These are phyloP conservation scores for Talaromyces sp. DNA, from an alignment of 2,329 filamentous ascomycete species.

Conservation along the genomic window DNA sequence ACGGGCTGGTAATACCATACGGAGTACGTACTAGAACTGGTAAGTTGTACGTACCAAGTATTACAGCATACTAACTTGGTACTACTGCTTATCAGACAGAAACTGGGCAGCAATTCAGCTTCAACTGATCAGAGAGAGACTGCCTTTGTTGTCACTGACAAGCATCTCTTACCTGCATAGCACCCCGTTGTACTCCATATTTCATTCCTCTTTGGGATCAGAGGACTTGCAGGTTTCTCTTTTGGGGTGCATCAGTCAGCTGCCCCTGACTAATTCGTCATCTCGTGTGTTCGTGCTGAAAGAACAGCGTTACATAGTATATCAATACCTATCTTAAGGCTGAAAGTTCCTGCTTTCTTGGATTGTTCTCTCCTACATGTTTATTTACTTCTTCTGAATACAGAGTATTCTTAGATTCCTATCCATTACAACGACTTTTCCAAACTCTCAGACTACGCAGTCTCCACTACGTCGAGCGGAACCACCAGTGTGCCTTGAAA, in stretches of 20 bases:
- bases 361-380: background rate
- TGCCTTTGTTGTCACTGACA: background rate
- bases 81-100: background rate
- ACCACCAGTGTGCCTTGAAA: conserved; percentile 6
- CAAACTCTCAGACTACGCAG: background rate
- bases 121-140: background rate
- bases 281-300: background rate
- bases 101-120: background rate
- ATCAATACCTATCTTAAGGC: background rate
- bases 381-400: background rate
- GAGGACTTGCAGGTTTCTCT: background rate
- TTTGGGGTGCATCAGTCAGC: background rate
- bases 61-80: background rate
- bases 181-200: background rate
- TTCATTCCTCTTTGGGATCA: background rate
- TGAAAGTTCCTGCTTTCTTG: background rate
- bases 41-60: background rate
- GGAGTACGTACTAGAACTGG: too few species aligned
- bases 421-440: background rate
- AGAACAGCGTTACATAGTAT: background rate
- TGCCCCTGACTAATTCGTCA: conserved; percentile 3
- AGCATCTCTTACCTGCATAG: background rate
- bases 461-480: conserved; percentile 1
- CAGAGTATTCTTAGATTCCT: background rate
- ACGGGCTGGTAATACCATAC: background rate